A percentile compares a stretch with the other conserved stretches of the same genome.
Conservation (phyloP, 2,329 filamentous ascomycete genomes). For the Triangularia verruculosa region DNA sequence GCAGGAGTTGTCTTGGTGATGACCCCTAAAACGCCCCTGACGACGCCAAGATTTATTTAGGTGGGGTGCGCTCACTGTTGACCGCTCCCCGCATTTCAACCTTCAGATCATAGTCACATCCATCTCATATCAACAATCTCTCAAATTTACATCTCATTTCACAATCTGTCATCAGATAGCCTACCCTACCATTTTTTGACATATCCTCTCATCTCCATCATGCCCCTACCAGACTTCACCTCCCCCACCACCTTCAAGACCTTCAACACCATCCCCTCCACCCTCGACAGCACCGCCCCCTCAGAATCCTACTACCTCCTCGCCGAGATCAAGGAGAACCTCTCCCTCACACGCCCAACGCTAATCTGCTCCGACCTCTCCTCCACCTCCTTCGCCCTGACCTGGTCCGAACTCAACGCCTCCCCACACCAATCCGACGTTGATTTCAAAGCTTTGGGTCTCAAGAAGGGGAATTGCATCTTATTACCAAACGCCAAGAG, state of each 20-base stretch:
- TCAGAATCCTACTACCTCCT: slow-evolving; percentile 38
- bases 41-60: not conserved
- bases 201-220: not conserved
- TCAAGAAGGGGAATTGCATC: slow-evolving; percentile 40
- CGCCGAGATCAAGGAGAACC: slow-evolving; percentile 45
- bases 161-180: not conserved
- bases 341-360: slow-evolving; percentile 49
- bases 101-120: not conserved
- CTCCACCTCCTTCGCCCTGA: slow-evolving; percentile 43
- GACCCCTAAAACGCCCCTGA: not conserved
- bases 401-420: slow-evolving; percentile 40
- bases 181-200: not conserved
- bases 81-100: not conserved
- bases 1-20: not conserved
- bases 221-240: slow-evolving; percentile 34
- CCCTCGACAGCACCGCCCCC: not conserved
- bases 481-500: slow-evolving; percentile 37
- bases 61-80: not conserved
- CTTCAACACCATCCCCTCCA: slow-evolving; percentile 33
- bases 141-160: not conserved
- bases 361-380: slow-evolving; percentile 43
- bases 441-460: slow-evolving; percentile 32
- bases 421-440: slow-evolving; percentile 19
- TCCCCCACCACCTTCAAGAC: slow-evolving; percentile 35
- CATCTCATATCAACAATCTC: not conserved